Conservation (phyloP, 176 grass and related monocot species). For the Triticum timopheevii region DNA sequence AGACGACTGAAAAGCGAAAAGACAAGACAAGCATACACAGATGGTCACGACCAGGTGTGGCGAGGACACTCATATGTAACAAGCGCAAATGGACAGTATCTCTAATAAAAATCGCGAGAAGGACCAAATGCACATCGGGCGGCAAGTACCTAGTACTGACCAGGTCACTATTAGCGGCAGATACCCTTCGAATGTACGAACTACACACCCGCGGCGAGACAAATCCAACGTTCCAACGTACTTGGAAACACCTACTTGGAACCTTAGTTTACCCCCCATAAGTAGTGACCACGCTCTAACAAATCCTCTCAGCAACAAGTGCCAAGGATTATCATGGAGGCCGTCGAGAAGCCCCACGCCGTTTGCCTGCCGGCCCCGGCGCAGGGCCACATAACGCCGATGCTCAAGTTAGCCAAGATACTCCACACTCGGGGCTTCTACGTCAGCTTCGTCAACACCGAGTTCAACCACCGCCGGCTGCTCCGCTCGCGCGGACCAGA, state of each 20-base stretch:
- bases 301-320: neutral
- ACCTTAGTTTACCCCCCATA: neutral
- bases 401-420: conserved; percentile 28
- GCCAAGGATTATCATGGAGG: neutral
- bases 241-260: too few relatives aligned
- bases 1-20: too few relatives aligned
- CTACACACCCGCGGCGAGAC: neutral
- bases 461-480: conserved; percentile 56
- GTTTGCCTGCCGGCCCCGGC: conserved; percentile 43
- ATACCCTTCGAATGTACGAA: neutral
- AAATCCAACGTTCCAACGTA: too few relatives aligned
- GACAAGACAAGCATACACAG: too few relatives aligned
- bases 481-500: conserved; percentile 23
- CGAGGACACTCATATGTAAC: too few relatives aligned
- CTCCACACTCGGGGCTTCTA: conserved; percentile 25
- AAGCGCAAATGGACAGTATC: too few relatives aligned
- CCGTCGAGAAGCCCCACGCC: neutral
- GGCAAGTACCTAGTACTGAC: neutral
- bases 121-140: neutral
- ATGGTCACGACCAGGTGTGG: too few relatives aligned
- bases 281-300: neutral
- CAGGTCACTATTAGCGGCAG: neutral
- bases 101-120: neutral
- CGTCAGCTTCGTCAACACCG: conserved; percentile 61
- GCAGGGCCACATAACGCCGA: conserved; percentile 51